Conservation (phyloP, 495 filamentous ascomycete genomes). For the Letharia lupina region DNA sequence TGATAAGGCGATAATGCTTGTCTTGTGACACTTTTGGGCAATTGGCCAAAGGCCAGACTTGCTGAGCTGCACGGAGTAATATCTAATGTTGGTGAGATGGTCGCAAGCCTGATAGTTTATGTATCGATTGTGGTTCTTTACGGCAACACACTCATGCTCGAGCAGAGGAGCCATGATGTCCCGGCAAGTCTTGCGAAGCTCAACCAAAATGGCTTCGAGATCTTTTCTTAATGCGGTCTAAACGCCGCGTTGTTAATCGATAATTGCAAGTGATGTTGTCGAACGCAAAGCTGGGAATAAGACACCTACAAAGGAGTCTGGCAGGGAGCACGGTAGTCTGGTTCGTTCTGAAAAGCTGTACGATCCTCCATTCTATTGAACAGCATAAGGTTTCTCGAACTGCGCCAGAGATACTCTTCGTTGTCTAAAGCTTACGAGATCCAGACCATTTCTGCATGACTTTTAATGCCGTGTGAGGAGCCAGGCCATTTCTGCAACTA, state of each 20-base stretch:
- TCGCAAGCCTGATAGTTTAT: not conserved
- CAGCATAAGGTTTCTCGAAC: not conserved
- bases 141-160: not conserved
- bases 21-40: not conserved
- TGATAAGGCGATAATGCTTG: not conserved
- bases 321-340: no score
- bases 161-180: not conserved
- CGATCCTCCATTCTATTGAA: not conserved
- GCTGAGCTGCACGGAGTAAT: not conserved
- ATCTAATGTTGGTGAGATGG: not conserved
- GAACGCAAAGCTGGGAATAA: not conserved
- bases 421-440: conserved; percentile 5
- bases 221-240: not conserved
- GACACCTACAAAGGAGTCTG: no score
- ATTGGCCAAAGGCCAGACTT: not conserved
- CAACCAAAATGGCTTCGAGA: not conserved
- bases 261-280: not conserved
- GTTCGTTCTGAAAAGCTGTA: no score
- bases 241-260: not conserved
- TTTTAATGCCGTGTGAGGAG: rapidly evolving
- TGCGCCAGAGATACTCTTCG: not conserved
- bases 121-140: not conserved
- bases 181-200: not conserved
- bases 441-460: not conserved
- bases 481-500: not conserved